Base-by-base conservation (phyloP, 164 flowering plant species). In the Aristolochia contorta region DNA sequence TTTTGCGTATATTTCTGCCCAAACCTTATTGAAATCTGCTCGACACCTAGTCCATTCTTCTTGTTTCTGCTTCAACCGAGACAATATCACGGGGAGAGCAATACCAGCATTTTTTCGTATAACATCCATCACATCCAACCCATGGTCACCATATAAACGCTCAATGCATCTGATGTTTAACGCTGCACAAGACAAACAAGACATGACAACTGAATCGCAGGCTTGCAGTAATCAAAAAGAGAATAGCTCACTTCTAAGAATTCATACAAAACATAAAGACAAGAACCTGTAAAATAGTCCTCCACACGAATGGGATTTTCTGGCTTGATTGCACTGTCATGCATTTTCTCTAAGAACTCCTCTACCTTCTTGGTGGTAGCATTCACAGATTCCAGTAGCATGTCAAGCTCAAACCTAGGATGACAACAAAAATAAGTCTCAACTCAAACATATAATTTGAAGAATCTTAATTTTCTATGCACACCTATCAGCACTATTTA, bases 91-190 rank as follows among this genome's bases (percentile, higher is more conserved):
- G 47, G 99, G 97, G 68, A 93, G 76, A 55, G 91, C 92, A 62
- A 81, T 77, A 69, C 71, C 57, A n/a, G 88, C 79, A 79, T 93
- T 90, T 78, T 82, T 90, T 61, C 82, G 82, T 48, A 93, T 65
- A 47, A 85, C 86, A 63, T 90, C 97, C 84, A 90, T 73, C 72
- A 93, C 97, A 74, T 93, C 97, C 70, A 86, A 78, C 56, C 97
- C 99, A 76, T 88, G 97, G 63, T 93, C 99, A 69, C 97, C 96
- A 79, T 93, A 93, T 65, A 93, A 59, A 5, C 99, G 91, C 61
- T 90, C 99, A 59, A 93, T 85, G 79, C 96, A 90, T 76, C 96
- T 81, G 24, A 90, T 72, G 72, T 88, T 76, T 46, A 90, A 69
- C 67, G 86, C 99, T 92, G 67, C 53, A 77, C 47, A 54, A 67